Evolutionary conservation across 495 filamentous ascomycete species (phyloP).

Genomic region (Chaetomium cochliodes): DNA sequence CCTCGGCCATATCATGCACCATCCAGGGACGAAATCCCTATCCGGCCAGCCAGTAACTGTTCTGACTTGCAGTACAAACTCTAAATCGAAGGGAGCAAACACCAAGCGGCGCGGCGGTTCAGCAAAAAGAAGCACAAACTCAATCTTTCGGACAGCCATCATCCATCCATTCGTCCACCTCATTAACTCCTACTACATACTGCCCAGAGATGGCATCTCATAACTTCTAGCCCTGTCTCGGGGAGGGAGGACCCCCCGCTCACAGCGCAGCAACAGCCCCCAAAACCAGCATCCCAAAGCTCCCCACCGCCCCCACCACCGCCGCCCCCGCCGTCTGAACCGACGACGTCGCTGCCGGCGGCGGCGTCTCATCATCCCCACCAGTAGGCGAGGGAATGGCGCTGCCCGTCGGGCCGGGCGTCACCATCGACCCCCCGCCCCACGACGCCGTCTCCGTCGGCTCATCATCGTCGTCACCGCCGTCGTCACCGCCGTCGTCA

Average conservation of each 20-base stretch:
- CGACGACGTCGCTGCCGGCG: conserved; percentile 6
- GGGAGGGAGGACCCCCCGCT: too few relatives aligned
- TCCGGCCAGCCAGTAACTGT: too few relatives aligned
- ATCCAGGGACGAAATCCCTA: not conserved
- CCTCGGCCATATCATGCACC: not conserved
- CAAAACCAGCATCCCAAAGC: conserved; percentile 31
- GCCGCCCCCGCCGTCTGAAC: conserved; percentile 28
- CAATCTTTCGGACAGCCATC: not conserved
- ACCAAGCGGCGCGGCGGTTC: not conserved
- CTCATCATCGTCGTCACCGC: not conserved
- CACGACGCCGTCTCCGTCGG: not conserved
- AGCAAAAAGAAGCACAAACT: not conserved
- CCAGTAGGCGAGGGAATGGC: conserved; percentile 16
- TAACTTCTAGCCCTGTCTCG: too few relatives aligned
- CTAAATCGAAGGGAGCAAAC: too few relatives aligned
- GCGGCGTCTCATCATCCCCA: conserved; percentile 12
- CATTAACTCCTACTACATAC: conserved; percentile 7
- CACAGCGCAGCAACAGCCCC: conserved; percentile 35
- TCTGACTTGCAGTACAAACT: too few relatives aligned
- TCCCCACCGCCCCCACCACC: conserved; percentile 21
- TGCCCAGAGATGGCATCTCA: not conserved
- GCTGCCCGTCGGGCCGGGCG: conserved; percentile 8
- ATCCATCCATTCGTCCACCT: not conserved
- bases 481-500: conserved; percentile 3
- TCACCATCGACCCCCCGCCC: conserved; percentile 3